Evolutionary conservation across 371 early-diverging fungal species (phyloP).

Genomic region (Mortierella sp.): DNA sequence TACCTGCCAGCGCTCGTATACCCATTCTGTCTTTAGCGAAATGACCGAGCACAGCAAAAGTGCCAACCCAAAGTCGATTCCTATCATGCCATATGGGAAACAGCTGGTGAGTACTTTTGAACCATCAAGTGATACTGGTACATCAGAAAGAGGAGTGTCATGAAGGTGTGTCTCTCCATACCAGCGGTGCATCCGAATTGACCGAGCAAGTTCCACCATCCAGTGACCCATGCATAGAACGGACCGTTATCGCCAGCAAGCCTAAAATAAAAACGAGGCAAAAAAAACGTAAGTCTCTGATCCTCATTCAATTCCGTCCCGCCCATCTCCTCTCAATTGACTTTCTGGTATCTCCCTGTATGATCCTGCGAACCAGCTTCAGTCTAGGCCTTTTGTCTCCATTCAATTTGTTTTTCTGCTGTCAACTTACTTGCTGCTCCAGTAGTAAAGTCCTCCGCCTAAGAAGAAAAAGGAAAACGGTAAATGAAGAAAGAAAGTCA

Average conservation of each 20-base stretch:
- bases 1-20: constrained; percentile 59
- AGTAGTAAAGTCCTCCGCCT: constrained; percentile 54
- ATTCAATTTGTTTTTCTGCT: neutral
- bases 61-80: constrained; percentile 69
- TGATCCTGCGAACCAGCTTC: neutral
- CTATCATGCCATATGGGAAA: neutral
- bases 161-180: neutral
- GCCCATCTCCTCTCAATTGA: no score
- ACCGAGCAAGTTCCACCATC: constrained; percentile 58
- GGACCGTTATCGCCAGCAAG: constrained; percentile 45
- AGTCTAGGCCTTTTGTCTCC: neutral
- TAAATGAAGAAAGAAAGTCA: neutral
- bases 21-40: constrained; percentile 60
- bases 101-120: neutral
- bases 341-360: no score
- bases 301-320: no score
- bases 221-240: constrained; percentile 56
- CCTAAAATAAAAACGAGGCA: neutral
- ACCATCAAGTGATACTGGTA: neutral
- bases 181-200: constrained; percentile 58
- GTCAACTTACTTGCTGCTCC: constrained; percentile 47
- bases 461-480: neutral
- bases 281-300: no score
- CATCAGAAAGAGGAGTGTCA: neutral
- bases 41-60: constrained; percentile 65